Base-by-base conservation (phyloP, 306 rosid species). In the Hippophae tibetana region DNA sequence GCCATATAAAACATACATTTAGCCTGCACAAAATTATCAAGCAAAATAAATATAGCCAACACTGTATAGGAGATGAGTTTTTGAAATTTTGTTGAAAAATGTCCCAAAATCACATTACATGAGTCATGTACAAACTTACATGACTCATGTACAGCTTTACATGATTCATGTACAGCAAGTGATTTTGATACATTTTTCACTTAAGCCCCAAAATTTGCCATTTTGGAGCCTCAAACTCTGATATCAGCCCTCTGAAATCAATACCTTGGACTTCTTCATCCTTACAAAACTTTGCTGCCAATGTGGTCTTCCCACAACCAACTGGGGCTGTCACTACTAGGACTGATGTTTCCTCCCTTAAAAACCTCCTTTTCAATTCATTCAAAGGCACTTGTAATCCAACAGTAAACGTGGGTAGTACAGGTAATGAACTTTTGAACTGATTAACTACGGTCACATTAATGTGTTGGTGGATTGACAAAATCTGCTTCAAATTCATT, bases 361-460 rank as follows among this genome's bases (percentile, higher is more conserved):
- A 7, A 10, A 48, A 14, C 52, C 52, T 48, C 52, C 13, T 12
- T 81, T 82, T 82, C 81, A 86, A 23, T n/a, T 79, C 81, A 45
- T 40, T 47, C 61, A 86, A 9, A 60, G 65, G 79, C 52, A 6
- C 60, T 14, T 79, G 84, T 70, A 86, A 69, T 9, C 87, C 90
- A 58, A 83, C 87, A 3, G 42, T 72, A 50, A 67, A 60, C 1
- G 14, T 7, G 9, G 76, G 82, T 31, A 31, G 3, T 31, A 2
- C 38, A 31, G 38, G 38, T 31, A 31, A 31, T 31, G 38, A 31
- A 31, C 38, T 31, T 31, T 31, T 31, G 11, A 74, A 69, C 1
- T 31, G 38, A 31, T 13, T 13, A 12, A 82, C 84, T 11, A 48
- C 52, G 13, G 23, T 11, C 3, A 14, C n/a, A 9, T 6, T 48